Percentiles rank a stretch among this genome's conserved stretches.
phyloP scores from a whole-genome alignment of 1,139 yeast species.

The Lodderomyces metapsilosis region DNA sequence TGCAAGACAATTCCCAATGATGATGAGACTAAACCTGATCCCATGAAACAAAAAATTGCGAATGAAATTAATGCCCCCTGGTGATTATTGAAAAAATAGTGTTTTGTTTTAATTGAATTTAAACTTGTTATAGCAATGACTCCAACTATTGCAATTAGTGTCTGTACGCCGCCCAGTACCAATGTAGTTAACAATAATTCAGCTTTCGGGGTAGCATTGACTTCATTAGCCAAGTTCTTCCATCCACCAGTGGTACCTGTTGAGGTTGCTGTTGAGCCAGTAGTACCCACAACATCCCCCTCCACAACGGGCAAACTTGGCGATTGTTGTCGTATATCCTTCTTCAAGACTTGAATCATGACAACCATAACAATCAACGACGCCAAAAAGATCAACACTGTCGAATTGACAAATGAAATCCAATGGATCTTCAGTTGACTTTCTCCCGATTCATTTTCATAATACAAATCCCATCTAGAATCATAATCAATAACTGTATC shows the following conservation, averaged over 20 bases:
- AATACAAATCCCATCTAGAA: conserved; percentile 74
- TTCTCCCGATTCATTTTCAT: conserved; percentile 51
- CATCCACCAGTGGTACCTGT: conserved; percentile 27
- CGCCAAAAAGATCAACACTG: conserved; percentile 57
- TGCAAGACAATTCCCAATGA: conserved; percentile 64
- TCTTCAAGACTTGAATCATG: conserved; percentile 48
- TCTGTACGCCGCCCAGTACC: conserved; percentile 75
- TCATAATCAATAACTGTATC: conserved; percentile 66
- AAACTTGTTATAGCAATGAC: conserved; percentile 60
- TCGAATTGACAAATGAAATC: conserved; percentile 66
- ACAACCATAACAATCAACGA: conserved; percentile 66
- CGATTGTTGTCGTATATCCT: conserved; percentile 30
- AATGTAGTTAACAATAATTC: conserved; percentile 52
- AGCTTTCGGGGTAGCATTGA: conserved; percentile 49
- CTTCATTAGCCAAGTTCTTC: conserved; percentile 56
- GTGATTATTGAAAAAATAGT: conserved; percentile 47
- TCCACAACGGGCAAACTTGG: conserved; percentile 16
- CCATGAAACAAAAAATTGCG: conserved; percentile 58
- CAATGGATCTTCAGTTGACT: conserved; percentile 58
- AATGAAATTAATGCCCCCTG: conserved; percentile 67
- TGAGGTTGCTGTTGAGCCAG: background rate
- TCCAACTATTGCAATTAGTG: conserved; percentile 61
- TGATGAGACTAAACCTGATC: conserved; percentile 75
- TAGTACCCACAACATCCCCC: conserved; percentile 8
- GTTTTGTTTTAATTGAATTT: conserved; percentile 29